Conservation (phyloP, 2,329 filamentous ascomycete species). For the Pseudocercospora vitis region DNA sequence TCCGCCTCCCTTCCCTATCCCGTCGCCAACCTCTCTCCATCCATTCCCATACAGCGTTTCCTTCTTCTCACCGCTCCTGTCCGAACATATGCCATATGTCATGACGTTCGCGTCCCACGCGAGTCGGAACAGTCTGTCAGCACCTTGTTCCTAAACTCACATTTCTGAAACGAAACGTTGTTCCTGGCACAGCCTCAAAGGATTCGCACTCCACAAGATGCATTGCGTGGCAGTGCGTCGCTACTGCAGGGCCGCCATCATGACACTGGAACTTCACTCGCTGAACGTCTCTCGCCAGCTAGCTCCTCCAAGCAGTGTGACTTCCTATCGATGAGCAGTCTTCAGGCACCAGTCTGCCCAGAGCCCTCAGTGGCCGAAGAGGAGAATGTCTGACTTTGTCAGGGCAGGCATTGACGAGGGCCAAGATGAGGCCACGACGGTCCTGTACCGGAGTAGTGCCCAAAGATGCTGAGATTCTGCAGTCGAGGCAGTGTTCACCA, state of each 20-base stretch:
- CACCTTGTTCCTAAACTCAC: conserved; percentile 3
- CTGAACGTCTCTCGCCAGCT: not conserved
- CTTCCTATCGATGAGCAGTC: not conserved
- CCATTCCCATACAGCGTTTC: not conserved
- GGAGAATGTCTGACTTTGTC: not conserved
- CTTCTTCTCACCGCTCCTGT: not conserved
- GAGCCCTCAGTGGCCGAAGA: conserved; percentile 2
- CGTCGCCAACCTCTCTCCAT: not conserved
- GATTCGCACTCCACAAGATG: conserved; percentile 7
- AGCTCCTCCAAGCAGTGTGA: conserved; percentile 1
- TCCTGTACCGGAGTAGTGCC: not conserved
- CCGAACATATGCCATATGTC: not conserved
- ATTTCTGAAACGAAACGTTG: conserved; percentile 2
- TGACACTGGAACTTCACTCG: not conserved
- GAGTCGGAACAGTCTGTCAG: conserved; percentile 1
- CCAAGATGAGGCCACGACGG: not conserved
- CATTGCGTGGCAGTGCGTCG: conserved; percentile 5
- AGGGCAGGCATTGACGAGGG: not conserved
- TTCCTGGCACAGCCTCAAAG: conserved; percentile 6
- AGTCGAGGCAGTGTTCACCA: not conserved
- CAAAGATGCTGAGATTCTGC: not conserved
- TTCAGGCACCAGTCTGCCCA: conserved; percentile 4
- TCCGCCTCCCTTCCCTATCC: not conserved
- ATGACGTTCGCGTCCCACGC: not conserved
- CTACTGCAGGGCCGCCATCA: conserved; percentile 4